These are phyloP conservation scores for Neocucurbitaria cava DNA, from an alignment of 2,329 filamentous ascomycete species.

Conservation along the genomic window DNA sequence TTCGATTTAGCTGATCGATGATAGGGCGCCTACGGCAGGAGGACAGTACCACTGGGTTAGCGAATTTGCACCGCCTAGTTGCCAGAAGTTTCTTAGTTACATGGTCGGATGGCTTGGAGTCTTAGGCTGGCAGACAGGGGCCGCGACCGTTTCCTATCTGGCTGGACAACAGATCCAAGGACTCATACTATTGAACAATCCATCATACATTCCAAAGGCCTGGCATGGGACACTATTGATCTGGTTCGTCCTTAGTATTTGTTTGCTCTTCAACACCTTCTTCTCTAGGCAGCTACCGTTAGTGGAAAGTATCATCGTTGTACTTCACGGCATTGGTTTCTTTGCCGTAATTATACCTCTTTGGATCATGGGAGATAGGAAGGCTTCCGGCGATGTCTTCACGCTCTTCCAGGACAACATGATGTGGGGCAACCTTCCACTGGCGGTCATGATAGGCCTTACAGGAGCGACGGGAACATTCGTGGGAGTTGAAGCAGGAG, in stretches of 20 bases:
- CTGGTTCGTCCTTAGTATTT: conserved; percentile 34
- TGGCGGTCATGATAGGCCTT: conserved; percentile 52
- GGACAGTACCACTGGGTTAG: conserved; percentile 19
- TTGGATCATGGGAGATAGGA: conserved; percentile 37
- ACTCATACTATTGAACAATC: conserved; percentile 46
- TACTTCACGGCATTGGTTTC: conserved; percentile 59
- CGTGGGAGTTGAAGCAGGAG: conserved; percentile 40
- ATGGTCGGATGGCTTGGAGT: conserved; percentile 48
- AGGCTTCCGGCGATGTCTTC: conserved; percentile 50
- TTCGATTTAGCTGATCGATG: background rate
- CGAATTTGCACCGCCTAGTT: conserved; percentile 45
- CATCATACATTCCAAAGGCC: conserved; percentile 44
- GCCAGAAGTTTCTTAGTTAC: conserved; percentile 48
- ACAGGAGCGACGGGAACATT: conserved; percentile 40
- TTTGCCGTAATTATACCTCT: conserved; percentile 54
- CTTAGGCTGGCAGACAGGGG: conserved; percentile 45
- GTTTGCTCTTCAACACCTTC: conserved; percentile 51
- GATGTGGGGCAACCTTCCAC: conserved; percentile 48
- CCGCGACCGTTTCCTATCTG: conserved; percentile 27
- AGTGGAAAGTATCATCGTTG: conserved; percentile 42
- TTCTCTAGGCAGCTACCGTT: conserved; percentile 47
- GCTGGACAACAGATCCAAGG: conserved; percentile 44
- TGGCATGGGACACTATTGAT: conserved; percentile 58
- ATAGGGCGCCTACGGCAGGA: background rate
- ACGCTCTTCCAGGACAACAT: conserved; percentile 54